Percentiles rank a stretch among this genome's conserved stretches.
Evolutionary conservation across 2,329 filamentous ascomycete genomes (phyloP).

Genomic region (Lachnellula arida): DNA sequence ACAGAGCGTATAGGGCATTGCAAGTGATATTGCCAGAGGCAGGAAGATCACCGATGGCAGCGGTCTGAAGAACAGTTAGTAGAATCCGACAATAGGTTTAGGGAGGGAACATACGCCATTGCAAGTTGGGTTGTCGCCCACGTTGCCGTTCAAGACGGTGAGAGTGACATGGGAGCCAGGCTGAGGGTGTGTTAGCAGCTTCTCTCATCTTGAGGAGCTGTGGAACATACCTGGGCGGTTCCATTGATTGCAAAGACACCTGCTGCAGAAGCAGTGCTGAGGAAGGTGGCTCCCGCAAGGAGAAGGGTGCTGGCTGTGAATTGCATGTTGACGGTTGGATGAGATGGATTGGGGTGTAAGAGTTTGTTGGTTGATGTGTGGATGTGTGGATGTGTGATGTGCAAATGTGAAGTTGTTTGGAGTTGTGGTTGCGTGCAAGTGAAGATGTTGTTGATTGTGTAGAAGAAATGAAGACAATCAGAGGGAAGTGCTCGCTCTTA

Average conservation of each 20-base stretch:
- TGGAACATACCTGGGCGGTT: background rate
- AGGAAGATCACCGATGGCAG: background rate
- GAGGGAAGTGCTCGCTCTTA: background rate
- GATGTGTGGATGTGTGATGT: background rate
- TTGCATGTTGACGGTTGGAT: slow-evolving; percentile 9
- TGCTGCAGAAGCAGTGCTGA: slow-evolving; percentile 3
- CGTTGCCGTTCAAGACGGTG: slow-evolving; percentile 11
- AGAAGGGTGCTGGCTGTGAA: slow-evolving; percentile 8
- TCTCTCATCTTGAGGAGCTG: too few relatives aligned
- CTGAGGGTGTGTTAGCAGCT: background rate
- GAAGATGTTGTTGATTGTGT: background rate
- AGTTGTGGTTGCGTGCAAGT: background rate
- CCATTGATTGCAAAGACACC: slow-evolving; percentile 13
- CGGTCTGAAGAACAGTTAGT: too few relatives aligned
- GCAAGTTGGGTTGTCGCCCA: slow-evolving; percentile 12
- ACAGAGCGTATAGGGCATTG: slow-evolving; percentile 6
- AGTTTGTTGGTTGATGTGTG: background rate
- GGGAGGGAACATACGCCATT: background rate
- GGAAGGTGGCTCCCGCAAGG: slow-evolving; percentile 7
- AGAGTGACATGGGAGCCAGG: slow-evolving; percentile 1
- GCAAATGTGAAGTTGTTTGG: background rate
- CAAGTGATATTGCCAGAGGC: slow-evolving; percentile 9
- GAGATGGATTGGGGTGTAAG: background rate
- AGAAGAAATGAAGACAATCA: background rate
- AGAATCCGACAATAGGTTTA: background rate